phyloP scores from a whole-genome alignment of 208 protist genomes.

The Acanthamoeba culbertsoni region DNA sequence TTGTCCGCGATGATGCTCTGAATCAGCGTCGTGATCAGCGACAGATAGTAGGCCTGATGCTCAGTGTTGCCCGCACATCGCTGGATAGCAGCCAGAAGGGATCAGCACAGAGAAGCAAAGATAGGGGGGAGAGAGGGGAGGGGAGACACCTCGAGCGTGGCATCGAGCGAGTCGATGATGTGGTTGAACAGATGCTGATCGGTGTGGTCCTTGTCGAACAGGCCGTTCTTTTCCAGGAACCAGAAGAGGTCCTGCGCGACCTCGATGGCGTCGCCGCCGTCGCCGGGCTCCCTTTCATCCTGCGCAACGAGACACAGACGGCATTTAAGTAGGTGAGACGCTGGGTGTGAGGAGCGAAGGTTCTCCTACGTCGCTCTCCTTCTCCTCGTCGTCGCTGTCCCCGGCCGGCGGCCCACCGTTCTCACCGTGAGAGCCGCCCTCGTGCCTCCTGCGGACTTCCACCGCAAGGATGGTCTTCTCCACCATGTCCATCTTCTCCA shows the following conservation, averaged over 20 bases:
- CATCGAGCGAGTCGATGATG: background rate
- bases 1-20: slow-evolving; percentile 22
- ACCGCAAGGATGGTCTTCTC: slow-evolving; percentile 3
- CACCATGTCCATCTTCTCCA: slow-evolving; percentile 16
- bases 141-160: slow-evolving; percentile 27
- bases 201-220: slow-evolving; percentile 9
- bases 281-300: background rate
- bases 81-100: background rate
- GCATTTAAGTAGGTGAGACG: too few species aligned
- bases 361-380: background rate
- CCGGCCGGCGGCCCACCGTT: too few species aligned
- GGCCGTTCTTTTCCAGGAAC: slow-evolving; percentile 41
- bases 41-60: slow-evolving; percentile 19
- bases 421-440: too few species aligned
- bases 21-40: slow-evolving; percentile 13
- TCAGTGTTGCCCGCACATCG: background rate
- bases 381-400: background rate
- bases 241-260: slow-evolving; percentile 30
- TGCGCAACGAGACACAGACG: background rate
- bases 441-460: background rate
- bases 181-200: slow-evolving; percentile 3
- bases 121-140: background rate
- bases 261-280: slow-evolving; percentile 6
- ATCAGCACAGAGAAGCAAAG: background rate
- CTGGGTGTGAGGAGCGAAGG: too few species aligned